phyloP scores from a whole-genome alignment of 1,284 basidiomycete species.

The Vanrija sp. region DNA sequence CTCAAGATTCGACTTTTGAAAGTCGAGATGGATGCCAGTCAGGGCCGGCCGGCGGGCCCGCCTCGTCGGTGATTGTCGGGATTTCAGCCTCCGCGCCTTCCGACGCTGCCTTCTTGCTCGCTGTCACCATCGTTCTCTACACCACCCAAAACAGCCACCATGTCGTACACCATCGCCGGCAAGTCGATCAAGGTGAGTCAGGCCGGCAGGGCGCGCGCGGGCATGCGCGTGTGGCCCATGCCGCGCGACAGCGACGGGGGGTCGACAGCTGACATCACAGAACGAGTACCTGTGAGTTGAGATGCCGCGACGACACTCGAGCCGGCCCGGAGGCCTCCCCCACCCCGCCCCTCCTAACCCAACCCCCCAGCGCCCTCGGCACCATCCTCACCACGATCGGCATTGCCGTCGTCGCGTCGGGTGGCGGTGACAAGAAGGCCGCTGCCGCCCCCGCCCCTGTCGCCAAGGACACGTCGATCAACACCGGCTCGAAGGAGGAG shows the following conservation, averaged over 20 bases:
- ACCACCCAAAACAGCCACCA: constrained; percentile 22
- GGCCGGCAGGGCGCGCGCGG: not conserved
- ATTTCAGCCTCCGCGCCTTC: too few species aligned
- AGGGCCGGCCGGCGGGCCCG: not conserved
- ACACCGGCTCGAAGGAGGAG: constrained; percentile 23
- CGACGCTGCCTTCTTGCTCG: too few species aligned
- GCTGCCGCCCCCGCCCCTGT: constrained; percentile 12
- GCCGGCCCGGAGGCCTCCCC: too few species aligned
- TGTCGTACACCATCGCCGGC: constrained; percentile 51
- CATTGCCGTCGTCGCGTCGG: constrained; percentile 32
- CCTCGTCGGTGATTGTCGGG: not conserved
- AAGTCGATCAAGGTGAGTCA: constrained; percentile 47
- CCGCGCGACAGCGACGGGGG: too few species aligned
- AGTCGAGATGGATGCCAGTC: not conserved
- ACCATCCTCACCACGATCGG: constrained; percentile 41
- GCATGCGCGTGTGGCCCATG: not conserved
- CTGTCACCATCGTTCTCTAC: not conserved
- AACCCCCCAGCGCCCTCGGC: constrained; percentile 36
- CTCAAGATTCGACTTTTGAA: not conserved
- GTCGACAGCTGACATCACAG: constrained; percentile 14
- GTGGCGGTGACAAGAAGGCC: constrained; percentile 34
- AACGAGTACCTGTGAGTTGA: constrained; percentile 46
- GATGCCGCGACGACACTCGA: not conserved
- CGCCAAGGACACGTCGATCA: constrained; percentile 20
- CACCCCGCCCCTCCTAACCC: too few species aligned